Percentiles rank a stretch among this genome's conserved stretches.
These are phyloP conservation scores for Arthrobotrys pseudoclavata DNA, from an alignment of 2,329 filamentous ascomycete genomes.

Conservation along the genomic window DNA sequence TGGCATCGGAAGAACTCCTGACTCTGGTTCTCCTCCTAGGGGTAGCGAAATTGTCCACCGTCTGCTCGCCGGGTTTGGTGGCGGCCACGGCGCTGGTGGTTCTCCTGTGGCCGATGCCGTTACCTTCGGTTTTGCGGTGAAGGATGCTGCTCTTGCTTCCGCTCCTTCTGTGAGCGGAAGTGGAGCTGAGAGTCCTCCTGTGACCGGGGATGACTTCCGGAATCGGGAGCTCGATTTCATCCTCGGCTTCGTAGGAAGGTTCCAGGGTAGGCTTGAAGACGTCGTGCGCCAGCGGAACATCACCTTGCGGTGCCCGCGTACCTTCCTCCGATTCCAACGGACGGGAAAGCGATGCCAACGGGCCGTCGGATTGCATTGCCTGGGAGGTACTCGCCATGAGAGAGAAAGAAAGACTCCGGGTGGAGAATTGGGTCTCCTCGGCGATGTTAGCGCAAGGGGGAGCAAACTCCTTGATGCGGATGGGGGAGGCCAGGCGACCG, in stretches of 20 bases:
- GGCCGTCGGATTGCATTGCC: conserved; percentile 76
- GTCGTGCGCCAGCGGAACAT: conserved; percentile 49
- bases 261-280: conserved; percentile 57
- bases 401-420: conserved; percentile 75
- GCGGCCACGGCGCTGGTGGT: conserved; percentile 47
- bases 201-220: conserved; percentile 40
- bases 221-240: conserved; percentile 45
- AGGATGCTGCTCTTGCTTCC: conserved; percentile 56
- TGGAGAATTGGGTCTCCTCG: conserved; percentile 65
- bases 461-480: conserved; percentile 66
- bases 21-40: conserved; percentile 50
- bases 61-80: conserved; percentile 39
- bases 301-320: conserved; percentile 35
- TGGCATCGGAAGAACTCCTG: conserved; percentile 57
- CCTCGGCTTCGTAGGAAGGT: conserved; percentile 53
- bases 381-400: conserved; percentile 75
- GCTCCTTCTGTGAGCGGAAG: conserved; percentile 48
- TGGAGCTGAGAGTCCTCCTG: conserved; percentile 44
- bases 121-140: conserved; percentile 55
- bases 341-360: conserved; percentile 64
- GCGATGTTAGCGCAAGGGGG: conserved; percentile 51
- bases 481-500: conserved; percentile 59
- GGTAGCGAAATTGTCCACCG: conserved; percentile 43
- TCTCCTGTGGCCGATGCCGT: conserved; percentile 53
- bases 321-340: conserved; percentile 40